Conservation (phyloP, 1,284 basidiomycete species). For the Omphalotus olearius region DNA sequence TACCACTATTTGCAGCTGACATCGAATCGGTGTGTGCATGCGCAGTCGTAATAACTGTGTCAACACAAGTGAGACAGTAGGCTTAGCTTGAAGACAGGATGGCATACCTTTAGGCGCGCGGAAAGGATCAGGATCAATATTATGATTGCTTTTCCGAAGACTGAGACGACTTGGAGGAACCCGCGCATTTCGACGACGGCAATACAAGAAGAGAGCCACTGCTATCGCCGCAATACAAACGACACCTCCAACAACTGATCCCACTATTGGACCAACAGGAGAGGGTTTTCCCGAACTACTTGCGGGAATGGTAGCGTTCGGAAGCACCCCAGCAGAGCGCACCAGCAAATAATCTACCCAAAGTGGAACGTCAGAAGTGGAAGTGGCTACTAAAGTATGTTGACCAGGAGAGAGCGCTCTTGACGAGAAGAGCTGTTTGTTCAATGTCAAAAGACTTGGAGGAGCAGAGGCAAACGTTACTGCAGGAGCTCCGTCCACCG, state of each 20-base stretch:
- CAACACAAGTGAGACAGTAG: background rate
- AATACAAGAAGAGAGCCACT: background rate
- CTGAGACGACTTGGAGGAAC: background rate
- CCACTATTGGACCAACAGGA: slow-evolving; percentile 13
- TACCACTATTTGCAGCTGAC: too few species aligned
- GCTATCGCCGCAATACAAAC: background rate
- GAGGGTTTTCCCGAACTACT: slow-evolving; percentile 8
- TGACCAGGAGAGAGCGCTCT: slow-evolving; percentile 14
- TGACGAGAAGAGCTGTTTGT: slow-evolving; percentile 19
- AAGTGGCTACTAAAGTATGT: slow-evolving; percentile 19
- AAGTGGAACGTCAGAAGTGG: slow-evolving; percentile 15
- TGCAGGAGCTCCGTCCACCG: slow-evolving; percentile 19
- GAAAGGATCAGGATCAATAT: background rate
- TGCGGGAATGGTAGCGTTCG: background rate
- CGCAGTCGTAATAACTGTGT: background rate
- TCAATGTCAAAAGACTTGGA: slow-evolving; percentile 16
- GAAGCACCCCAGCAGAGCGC: slow-evolving; percentile 10
- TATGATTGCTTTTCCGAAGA: background rate
- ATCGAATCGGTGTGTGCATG: too few species aligned
- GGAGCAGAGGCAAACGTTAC: slow-evolving; percentile 16
- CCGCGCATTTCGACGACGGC: background rate
- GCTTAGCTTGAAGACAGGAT: background rate
- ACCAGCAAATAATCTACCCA: slow-evolving; percentile 23
- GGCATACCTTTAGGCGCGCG: background rate
- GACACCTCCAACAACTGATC: slow-evolving; percentile 10